phyloP scores from a whole-genome alignment of 768 basidiomycete species.

The Tylopilus sp. region DNA sequence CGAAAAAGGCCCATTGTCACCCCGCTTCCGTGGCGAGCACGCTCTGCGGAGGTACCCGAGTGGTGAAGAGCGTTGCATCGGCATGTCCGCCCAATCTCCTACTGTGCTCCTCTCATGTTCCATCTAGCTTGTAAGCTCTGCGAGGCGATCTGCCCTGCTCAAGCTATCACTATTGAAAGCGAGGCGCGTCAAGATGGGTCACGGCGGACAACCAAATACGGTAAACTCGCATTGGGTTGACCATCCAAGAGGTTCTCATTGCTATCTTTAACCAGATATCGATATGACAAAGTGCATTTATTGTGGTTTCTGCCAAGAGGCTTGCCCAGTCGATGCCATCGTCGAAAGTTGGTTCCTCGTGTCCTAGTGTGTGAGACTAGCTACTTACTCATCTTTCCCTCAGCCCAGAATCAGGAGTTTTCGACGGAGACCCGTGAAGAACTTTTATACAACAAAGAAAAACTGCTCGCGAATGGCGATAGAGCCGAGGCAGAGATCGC shows the following conservation, averaged over 20 bases:
- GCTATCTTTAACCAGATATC: slow-evolving; percentile 57
- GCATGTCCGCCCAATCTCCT: slow-evolving; percentile 44
- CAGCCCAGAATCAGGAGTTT: slow-evolving; percentile 97
- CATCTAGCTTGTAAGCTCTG: slow-evolving; percentile 92
- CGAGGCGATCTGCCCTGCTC: slow-evolving; percentile 98
- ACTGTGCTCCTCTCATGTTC: slow-evolving; percentile 5
- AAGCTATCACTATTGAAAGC: slow-evolving; percentile 99
- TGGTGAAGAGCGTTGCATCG: slow-evolving; percentile 98
- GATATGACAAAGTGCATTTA: slow-evolving; percentile 99
- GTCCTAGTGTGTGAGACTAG: slow-evolving; percentile 4
- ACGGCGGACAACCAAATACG: slow-evolving; percentile 96
- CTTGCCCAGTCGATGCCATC: slow-evolving; percentile 98
- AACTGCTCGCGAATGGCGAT: slow-evolving; percentile 94
- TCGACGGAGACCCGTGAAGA: slow-evolving; percentile 98
- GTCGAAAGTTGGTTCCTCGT: slow-evolving; percentile 79
- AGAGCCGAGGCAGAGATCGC: slow-evolving; percentile 96
- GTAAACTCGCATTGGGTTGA: slow-evolving; percentile 37
- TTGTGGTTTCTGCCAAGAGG: slow-evolving; percentile 99
- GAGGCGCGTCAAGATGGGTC: slow-evolving; percentile 95
- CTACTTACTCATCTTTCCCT: not conserved
- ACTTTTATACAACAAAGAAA: slow-evolving; percentile 98
- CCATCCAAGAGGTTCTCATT: not conserved
- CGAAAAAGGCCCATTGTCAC: slow-evolving; percentile 96
- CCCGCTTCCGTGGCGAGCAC: slow-evolving; percentile 98
- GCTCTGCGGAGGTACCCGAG: slow-evolving; percentile 94